Conservation (phyloP, 257 asterid genomes). For the Solanum lignicaule region DNA sequence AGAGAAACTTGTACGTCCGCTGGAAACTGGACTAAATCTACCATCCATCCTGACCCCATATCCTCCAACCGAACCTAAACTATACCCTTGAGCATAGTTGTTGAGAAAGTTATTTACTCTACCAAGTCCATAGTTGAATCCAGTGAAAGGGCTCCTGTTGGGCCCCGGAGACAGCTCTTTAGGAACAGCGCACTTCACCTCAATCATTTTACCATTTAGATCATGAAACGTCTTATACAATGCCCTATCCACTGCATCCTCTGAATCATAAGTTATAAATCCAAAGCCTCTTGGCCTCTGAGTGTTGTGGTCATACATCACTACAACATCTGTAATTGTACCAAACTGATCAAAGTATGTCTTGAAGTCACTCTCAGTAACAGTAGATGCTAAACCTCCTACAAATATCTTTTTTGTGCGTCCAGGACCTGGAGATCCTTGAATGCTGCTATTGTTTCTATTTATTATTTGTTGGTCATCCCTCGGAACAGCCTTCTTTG, state of each 20-base stretch:
- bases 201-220: conserved; percentile 72
- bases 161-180: conserved; percentile 71
- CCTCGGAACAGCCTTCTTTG: conserved; percentile 85
- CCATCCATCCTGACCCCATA: conserved; percentile 61
- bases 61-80: conserved; percentile 44
- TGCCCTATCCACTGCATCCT: conserved; percentile 72
- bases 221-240: conserved; percentile 68
- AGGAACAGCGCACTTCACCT: conserved; percentile 78
- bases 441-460: conserved; percentile 51
- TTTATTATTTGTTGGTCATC: conserved; percentile 52
- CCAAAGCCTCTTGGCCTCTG: conserved; percentile 85
- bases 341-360: conserved; percentile 75
- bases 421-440: conserved; percentile 68
- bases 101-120: conserved; percentile 49
- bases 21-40: conserved; percentile 48
- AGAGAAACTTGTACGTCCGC: conserved; percentile 53
- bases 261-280: conserved; percentile 65
- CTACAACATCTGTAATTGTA: conserved; percentile 56
- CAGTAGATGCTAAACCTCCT: conserved; percentile 84
- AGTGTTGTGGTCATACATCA: conserved; percentile 83
- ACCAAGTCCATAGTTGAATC: conserved; percentile 44
- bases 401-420: conserved; percentile 86
- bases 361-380: conserved; percentile 66
- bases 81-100: conserved; percentile 50
- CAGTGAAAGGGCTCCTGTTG: conserved; percentile 49